Percentiles rank a stretch among this genome's conserved stretches.
Evolutionary conservation across 2,329 filamentous ascomycete genomes (phyloP).

Genomic region (Rosellinia necatrix): DNA sequence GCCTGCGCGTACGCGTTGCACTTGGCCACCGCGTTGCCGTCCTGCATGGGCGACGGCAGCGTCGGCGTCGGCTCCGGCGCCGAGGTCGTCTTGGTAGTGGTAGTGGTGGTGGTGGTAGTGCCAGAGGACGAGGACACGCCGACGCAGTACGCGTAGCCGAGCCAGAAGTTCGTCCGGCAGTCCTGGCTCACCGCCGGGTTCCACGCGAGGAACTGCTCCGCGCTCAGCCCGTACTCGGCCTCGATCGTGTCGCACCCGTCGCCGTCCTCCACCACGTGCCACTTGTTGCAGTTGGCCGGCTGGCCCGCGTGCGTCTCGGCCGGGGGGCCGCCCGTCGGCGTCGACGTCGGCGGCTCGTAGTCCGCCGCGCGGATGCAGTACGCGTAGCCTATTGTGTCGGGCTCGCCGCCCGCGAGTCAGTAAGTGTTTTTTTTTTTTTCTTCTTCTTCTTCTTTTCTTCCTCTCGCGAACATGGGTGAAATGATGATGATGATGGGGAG

Average conservation of each 20-base stretch:
- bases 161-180: slow-evolving; percentile 34
- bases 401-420: too few relatives aligned
- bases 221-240: background rate
- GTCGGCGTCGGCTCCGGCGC: background rate
- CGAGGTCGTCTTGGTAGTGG: background rate
- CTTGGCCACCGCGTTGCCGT: background rate
- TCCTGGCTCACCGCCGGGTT: slow-evolving; percentile 28
- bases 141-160: slow-evolving; percentile 35
- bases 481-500: too few relatives aligned
- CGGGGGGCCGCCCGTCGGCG: background rate
- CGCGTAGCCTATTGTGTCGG: background rate
- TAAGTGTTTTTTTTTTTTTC: too few relatives aligned
- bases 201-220: background rate
- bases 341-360: background rate
- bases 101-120: background rate
- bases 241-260: background rate
- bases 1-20: slow-evolving; percentile 8
- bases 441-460: too few relatives aligned
- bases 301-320: background rate
- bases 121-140: slow-evolving; percentile 20
- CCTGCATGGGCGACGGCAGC: slow-evolving; percentile 1
- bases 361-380: background rate
- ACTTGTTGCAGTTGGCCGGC: background rate
- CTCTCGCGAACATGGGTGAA: too few relatives aligned
- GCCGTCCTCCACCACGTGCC: background rate